Evolutionary conservation across 2,329 filamentous ascomycete genomes (phyloP), one percentile per base, ranked within the genome.

Genomic region (Talaromyces verruculosus): DNA sequence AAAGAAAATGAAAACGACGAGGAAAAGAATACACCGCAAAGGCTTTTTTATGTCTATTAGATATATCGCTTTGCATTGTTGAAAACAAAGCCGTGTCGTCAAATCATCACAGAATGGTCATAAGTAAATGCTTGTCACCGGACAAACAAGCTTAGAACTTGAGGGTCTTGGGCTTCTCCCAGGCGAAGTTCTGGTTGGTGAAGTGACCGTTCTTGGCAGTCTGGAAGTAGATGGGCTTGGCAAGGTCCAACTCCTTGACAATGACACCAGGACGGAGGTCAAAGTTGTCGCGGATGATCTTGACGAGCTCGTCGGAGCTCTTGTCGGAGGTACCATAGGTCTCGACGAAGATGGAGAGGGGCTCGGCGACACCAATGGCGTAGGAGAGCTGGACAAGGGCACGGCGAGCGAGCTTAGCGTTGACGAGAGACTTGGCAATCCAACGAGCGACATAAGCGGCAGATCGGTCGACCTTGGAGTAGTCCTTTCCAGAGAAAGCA

Each of bases 171-270:
- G 95, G 94, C 88, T 98, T 88, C 89, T 99, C 95, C 95, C 95
- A 99, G 83, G 85, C 88, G 88, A 99, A 99, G 82, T 82, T 85
- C 88, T 97, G 95, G 91, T 97, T 95, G 83, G 93, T 96, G 84
- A 99, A 99, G 88, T 99, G 95, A 75, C 95, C 95, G 85, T 98
- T 98, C 91, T 97, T 97, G 84, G 95, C 95, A 67, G 95, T 99
- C 86, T 94, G 88, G 87, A 89, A 89, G 90, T 99, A 99, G 86
- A 98, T 97, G 79, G 95, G 95, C 83, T 93, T 92, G 82, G 89
- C 90, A 72, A 99, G 88, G 84, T 95, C 90, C 72, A 99, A 91
- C 84, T 97, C 93, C 85, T 92, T 92, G 83, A 98, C 95, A 76
- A 99, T 98, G 81, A 97, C 93, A 89, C 95, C 95, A 66, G 95